Base-by-base conservation (phyloP, 2,329 filamentous ascomycete species). In the Ophiostoma triangulosporum region DNA sequence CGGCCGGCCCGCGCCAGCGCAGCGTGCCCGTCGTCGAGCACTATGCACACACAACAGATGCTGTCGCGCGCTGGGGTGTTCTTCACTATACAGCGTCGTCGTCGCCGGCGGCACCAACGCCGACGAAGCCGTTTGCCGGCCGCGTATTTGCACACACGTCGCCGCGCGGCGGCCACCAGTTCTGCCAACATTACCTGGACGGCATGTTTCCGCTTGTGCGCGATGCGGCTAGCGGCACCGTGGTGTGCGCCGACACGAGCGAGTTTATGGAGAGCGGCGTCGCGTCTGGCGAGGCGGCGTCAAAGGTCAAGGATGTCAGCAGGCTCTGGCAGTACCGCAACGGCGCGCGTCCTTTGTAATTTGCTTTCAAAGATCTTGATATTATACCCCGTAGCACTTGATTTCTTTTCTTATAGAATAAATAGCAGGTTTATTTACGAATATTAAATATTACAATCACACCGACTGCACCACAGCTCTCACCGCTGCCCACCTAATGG, bases 41-140 rank as follows among this genome's bases (percentile, higher is more conserved):
- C 65, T 93, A 90, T 62, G 83, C 82, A 3, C 85, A 90, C 63
- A 76, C 75, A 8, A 76, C 73, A 15, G 87, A 93, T 61, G 86
- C 88, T 59, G 85, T 91, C 2, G 77, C 85, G 4, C 69, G 81
- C 9, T 87, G 84, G 75, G 87, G 87, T 1, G 79, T 89, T 6
- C 70, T 91, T 33, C 76, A 86, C 63, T 88, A 86, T 27, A 73
- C 51, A 66, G 68, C 24, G 24, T 27, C 43, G 11, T 64, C 72
- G 2, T 64, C 68, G 0, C 76, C 62, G 45, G 66, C 59, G 27
- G 64, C 64, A 1, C 66, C 64, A 22, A 20, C 40, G 14, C 43
- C 27, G 7, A 15, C 24, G 4, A 43, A 5, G 65, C 71, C 45
- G 73, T 82, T 57, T 78, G 80, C 50, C 74, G 78, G 78, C 9